Percentiles rank a stretch among this genome's conserved stretches.
Evolutionary conservation across 140 eudicot genomes (phyloP).

Genomic region (Bidens hawaiensis): DNA sequence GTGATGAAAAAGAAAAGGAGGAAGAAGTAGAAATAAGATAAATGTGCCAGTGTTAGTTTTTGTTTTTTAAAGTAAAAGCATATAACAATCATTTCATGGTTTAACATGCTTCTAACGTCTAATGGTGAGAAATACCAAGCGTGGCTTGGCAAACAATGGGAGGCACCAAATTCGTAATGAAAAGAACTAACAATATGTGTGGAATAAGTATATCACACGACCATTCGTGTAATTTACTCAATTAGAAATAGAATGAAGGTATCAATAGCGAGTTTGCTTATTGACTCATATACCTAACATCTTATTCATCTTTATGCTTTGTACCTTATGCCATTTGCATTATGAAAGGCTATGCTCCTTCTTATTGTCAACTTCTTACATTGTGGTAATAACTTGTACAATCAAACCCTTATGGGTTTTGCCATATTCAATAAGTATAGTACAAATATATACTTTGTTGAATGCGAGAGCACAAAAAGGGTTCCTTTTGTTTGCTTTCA

Average conservation of each 20-base stretch:
- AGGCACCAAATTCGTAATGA: too few species aligned
- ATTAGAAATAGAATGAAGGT: background rate
- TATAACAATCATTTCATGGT: too few species aligned
- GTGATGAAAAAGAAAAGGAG: background rate
- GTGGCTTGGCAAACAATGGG: too few species aligned
- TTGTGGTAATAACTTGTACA: slow-evolving; percentile 6
- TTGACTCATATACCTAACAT: slow-evolving; percentile 13
- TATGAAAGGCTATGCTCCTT: slow-evolving; percentile 16
- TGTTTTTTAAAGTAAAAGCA: too few species aligned
- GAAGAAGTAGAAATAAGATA: too few species aligned
- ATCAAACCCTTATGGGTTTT: background rate
- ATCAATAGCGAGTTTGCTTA: slow-evolving; percentile 8
- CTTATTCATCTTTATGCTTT: slow-evolving; percentile 37
- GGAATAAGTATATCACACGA: too few species aligned
- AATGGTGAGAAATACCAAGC: too few species aligned
- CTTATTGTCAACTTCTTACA: slow-evolving; percentile 10
- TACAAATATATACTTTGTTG: slow-evolving; percentile 1
- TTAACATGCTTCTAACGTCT: too few species aligned
- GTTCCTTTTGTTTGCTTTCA: slow-evolving; percentile 16
- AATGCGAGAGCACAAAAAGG: slow-evolving; percentile 10
- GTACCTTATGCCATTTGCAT: slow-evolving; percentile 22
- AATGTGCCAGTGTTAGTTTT: too few species aligned
- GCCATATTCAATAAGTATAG: background rate
- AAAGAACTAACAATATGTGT: too few species aligned
- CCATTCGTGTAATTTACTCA: background rate